A percentile compares a stretch with the other conserved stretches of the same genome.
These are phyloP conservation scores for Kentomonas sorsogonicus DNA, from an alignment of 208 protist species.

Conservation along the genomic window DNA sequence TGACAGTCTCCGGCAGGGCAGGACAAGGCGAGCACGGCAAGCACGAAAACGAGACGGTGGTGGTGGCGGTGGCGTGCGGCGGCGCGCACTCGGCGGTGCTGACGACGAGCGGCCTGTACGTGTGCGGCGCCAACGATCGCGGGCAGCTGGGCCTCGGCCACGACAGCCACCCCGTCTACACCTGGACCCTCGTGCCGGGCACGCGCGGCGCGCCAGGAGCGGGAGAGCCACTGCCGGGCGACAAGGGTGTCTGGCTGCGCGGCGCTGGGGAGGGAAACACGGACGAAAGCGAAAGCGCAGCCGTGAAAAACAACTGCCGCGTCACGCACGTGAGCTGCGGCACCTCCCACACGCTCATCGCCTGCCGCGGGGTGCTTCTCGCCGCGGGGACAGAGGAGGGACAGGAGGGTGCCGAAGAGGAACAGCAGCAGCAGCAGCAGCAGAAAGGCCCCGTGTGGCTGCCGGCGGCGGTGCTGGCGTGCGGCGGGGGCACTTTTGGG, in stretches of 20 bases:
- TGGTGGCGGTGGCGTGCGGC: slow-evolving; percentile 52
- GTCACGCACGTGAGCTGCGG: slow-evolving; percentile 80
- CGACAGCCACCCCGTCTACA: slow-evolving; percentile 1
- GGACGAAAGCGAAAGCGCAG: not conserved
- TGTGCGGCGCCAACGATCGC: slow-evolving; percentile 59
- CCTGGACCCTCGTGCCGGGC: not conserved
- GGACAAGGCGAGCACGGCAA: no score
- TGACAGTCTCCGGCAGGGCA: no score
- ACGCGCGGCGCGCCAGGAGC: not conserved
- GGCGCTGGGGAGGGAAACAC: not conserved
- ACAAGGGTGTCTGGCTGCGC: no score
- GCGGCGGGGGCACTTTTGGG: slow-evolving; percentile 80
- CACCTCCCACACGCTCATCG: slow-evolving; percentile 75
- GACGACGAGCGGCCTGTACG: slow-evolving; percentile 64
- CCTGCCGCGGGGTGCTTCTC: slow-evolving; percentile 37
- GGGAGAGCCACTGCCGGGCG: not conserved
- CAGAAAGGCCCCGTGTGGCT: no score
- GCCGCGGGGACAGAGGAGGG: not conserved
- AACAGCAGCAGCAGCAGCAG: slow-evolving; percentile 16
- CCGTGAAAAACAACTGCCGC: slow-evolving; percentile 22
- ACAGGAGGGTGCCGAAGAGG: not conserved
- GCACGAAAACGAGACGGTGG: no score
- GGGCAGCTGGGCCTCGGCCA: slow-evolving; percentile 39
- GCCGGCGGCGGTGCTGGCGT: slow-evolving; percentile 47
- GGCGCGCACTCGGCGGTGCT: slow-evolving; percentile 80